A percentile compares a stretch with the other conserved stretches of the same genome.
Conservation (phyloP, 148 eudicot genomes). For the Suaeda aralocaspica region DNA sequence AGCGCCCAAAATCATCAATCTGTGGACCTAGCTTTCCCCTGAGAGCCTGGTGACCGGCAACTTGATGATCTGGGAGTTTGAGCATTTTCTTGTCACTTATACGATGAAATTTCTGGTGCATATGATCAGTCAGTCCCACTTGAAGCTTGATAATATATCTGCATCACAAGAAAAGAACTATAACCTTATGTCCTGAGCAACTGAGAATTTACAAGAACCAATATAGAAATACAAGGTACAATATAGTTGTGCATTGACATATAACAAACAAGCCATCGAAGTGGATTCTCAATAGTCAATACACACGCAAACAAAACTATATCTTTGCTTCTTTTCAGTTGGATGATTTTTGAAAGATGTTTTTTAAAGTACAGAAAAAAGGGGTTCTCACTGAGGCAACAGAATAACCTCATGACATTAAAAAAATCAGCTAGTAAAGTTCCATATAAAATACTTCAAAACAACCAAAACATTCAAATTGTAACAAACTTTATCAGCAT, state of each 20-base stretch:
- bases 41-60: slow-evolving; percentile 75
- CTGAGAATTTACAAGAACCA: background rate
- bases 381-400: no score
- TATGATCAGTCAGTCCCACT: background rate
- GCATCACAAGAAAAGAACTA: background rate
- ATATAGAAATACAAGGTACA: background rate
- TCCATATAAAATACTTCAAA: no score
- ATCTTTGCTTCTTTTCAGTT: background rate
- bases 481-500: no score
- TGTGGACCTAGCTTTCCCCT: slow-evolving; percentile 71
- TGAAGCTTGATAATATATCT: background rate
- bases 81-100: background rate
- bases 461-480: no score
- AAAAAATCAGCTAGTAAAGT: no score
- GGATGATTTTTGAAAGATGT: no score
- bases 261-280: background rate
- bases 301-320: background rate
- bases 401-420: no score
- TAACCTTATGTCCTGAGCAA: background rate
- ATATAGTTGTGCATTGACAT: background rate
- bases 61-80: slow-evolving; percentile 72
- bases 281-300: no score
- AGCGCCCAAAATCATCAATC: slow-evolving; percentile 62
- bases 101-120: background rate
- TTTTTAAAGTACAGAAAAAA: no score